phyloP scores from a whole-genome alignment of 495 filamentous ascomycete genomes.

The Aspergillus mulundensis region DNA sequence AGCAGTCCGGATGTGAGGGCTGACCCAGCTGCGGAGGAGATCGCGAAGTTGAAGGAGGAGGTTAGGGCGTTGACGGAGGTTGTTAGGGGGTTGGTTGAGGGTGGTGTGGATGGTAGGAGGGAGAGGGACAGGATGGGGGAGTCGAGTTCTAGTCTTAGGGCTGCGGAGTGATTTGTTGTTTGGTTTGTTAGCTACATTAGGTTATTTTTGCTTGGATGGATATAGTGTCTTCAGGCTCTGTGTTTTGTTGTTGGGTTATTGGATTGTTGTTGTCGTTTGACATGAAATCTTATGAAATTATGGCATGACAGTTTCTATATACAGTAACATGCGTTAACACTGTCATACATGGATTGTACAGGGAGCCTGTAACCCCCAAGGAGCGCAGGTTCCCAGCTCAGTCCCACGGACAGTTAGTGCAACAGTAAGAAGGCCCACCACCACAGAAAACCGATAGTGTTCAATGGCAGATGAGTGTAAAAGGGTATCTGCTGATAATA shows the following conservation, averaged over 20 bases:
- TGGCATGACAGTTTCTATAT: conserved; percentile 4
- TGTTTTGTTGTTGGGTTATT: neutral
- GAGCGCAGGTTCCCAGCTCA: neutral
- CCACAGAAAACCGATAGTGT: neutral
- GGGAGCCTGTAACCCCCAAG: neutral
- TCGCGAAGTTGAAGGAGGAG: conserved; percentile 64
- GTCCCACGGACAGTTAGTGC: neutral
- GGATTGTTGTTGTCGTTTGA: neutral
- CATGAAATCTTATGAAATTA: neutral
- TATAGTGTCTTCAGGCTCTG: too few species aligned
- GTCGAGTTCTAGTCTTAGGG: conserved; percentile 12
- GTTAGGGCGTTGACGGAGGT: conserved; percentile 62
- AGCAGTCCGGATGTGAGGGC: conserved; percentile 73
- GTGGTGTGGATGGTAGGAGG: conserved; percentile 9
- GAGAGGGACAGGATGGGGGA: conserved; percentile 12
- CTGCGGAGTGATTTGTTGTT: conserved; percentile 2
- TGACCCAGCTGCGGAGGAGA: conserved; percentile 63
- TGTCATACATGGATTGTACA: neutral
- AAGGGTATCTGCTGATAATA: conserved; percentile 8
- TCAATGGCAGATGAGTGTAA: neutral
- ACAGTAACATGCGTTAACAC: neutral
- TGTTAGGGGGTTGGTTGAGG: conserved; percentile 42
- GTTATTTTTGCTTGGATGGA: neutral
- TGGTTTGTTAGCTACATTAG: neutral
- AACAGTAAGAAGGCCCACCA: neutral